Base-by-base conservation (phyloP, 208 protist genomes). In the Tetramitus jugosus region DNA sequence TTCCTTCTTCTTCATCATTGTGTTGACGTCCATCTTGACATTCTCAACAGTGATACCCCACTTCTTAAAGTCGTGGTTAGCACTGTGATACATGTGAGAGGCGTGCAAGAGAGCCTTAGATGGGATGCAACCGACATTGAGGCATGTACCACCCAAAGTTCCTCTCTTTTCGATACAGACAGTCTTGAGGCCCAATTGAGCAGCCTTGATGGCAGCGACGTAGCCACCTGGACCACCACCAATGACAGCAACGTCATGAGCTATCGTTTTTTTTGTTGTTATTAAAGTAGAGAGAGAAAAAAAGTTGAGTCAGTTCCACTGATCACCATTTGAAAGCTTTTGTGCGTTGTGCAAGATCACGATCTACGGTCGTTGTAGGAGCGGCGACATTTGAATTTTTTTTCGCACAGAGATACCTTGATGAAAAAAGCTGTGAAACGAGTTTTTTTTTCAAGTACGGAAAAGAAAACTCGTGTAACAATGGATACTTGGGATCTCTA, bases 181-280 rank as follows among this genome's bases (percentile, higher is more conserved):
- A 0, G 95, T 95, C 80, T 98, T 98, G 45, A 98, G 81, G 39
- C 97, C 98, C 6, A 99, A 89, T 89, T 99, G 98, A 20, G 95
- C 97, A 39, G 98, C 98, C 84, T 98, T 98, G 85, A 99, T 99
- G 49, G 98, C 97, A 17, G 95, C 96, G 60, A 99, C 97, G 84
- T 99, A 99, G 77, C 98, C 98, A 78, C 98, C 98, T 60, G 98
- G 98, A 8, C 98, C 98, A 80, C 96, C 98, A 61, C 97, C 97
- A 83, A 99, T 96, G 43, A 99, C 90, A 14, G 97, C 92, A n/a
- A 99, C 84, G 82, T 99, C 97, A 7, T 74, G 17, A n/a, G 3
- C n/a, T 33, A n/a, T n/a, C n/a, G n/a, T n/a, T n/a, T n/a, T n/a
- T n/a, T n/a, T n/a, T n/a, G n/a, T n/a, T n/a, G n/a, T n/a, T n/a